phyloP scores from a whole-genome alignment of 1,139 yeast genomes.

The Protomyces arabidopsidicola region DNA sequence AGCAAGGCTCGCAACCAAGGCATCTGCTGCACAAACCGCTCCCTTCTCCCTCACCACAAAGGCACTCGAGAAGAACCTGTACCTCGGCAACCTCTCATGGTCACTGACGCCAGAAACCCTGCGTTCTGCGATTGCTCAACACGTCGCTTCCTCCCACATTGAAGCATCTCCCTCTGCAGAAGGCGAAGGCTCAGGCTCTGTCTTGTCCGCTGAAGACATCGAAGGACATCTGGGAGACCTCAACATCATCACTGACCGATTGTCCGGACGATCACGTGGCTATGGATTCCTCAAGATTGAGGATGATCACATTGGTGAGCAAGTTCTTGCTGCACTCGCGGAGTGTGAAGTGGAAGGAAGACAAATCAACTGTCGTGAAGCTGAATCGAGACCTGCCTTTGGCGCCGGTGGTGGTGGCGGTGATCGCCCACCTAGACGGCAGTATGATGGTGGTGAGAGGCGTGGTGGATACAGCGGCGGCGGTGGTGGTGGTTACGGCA shows the following conservation, averaged over 20 bases:
- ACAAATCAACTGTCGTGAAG: background rate
- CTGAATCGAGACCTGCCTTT: background rate
- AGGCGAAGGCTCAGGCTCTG: background rate
- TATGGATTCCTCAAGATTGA: conserved; percentile 20
- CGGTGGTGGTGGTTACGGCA: background rate
- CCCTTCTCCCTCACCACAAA: conserved; percentile 1
- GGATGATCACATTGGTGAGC: conserved; percentile 10
- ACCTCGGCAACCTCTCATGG: conserved; percentile 93
- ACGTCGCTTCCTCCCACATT: background rate
- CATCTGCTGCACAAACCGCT: background rate
- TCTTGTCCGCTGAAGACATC: conserved; percentile 37
- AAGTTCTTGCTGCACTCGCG: conserved; percentile 36
- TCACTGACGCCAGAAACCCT: conserved; percentile 75
- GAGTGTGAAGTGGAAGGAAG: background rate
- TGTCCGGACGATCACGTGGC: conserved; percentile 25
- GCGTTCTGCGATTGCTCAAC: conserved; percentile 52
- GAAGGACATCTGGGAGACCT: conserved; percentile 5
- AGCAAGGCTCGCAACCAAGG: background rate
- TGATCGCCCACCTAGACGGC: background rate
- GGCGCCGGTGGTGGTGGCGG: background rate
- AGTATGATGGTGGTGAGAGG: background rate
- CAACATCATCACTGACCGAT: conserved; percentile 22
- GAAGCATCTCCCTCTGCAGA: background rate
- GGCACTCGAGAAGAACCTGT: conserved; percentile 89
- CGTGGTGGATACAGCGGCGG: background rate